Base-by-base conservation (phyloP, 2,329 filamentous ascomycete genomes). In the Fusarium fracticaudum region DNA sequence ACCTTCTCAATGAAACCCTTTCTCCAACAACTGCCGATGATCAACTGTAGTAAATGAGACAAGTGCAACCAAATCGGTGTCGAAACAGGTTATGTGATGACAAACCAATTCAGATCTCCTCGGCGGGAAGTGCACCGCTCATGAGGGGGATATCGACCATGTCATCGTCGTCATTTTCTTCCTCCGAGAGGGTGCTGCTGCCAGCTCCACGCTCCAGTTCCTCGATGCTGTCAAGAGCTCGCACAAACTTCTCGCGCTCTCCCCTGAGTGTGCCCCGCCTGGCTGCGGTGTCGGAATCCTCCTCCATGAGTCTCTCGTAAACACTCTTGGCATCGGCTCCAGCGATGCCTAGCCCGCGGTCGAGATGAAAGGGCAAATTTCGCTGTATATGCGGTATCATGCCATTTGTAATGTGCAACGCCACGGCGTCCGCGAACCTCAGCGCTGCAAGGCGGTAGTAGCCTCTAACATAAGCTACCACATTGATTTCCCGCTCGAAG, bases 391-490 rank as follows among this genome's bases (percentile, higher is more conserved):
- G 79, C 0, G 87, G 87, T 11, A 89, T 83, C 78, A 88, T 83
- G 8, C 86, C 85, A 15, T 85, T 86, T 17, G 86, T 83, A 61
- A 89, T 80, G 54, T 86, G 83, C 31, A 88, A 83, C 3, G 85
- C 82, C 12, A 86, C 83, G 5, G 82, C 80, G 63, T 95, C 92
- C 2, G 90, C 85, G 75, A 94, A 92, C 4, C 92, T 87, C 40
- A 86, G 83, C 0, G 90, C 88, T 0, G 93, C 92, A 9, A 92
- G 87, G 53, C 89, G 86, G 77, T 95, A 95, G 79, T 94, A 95
- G 0, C 88, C 91, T 0, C 91, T 85, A 50, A 93, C 86, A 8
- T 90, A 90, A 0, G 90, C 86, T 0, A 92, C 88, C 1, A 92
- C 88, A 26, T 26, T 26, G 26, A 26, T 26, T 26, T 94, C 92